These are phyloP conservation scores for Phaseolus lunatus DNA, from an alignment of 306 rosid species.

Conservation along the genomic window DNA sequence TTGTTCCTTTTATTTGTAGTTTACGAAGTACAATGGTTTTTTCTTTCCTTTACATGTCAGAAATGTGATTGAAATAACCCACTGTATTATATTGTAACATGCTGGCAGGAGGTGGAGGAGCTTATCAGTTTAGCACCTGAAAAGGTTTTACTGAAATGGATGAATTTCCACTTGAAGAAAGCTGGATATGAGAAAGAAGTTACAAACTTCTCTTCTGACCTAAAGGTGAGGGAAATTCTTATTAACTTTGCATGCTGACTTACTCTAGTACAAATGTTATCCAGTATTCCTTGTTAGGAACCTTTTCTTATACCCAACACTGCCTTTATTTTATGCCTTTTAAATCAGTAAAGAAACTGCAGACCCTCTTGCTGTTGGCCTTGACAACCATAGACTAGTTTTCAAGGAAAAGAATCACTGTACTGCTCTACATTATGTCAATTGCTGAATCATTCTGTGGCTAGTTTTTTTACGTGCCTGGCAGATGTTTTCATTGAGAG, in stretches of 20 bases:
- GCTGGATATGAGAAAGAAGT: constrained; percentile 94
- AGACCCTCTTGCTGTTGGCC: constrained; percentile 33
- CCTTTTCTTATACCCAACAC: constrained; percentile 4
- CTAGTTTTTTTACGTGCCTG: constrained; percentile 19
- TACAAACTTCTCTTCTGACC: constrained; percentile 94
- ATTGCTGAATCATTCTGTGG: constrained; percentile 22
- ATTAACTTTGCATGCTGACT: constrained; percentile 35
- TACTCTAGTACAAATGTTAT: constrained; percentile 6
- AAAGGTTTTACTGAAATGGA: constrained; percentile 95
- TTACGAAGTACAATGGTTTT: constrained; percentile 33
- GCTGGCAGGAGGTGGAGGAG: constrained; percentile 95
- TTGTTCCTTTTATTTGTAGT: constrained; percentile 27
- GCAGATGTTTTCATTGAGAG: constrained; percentile 4
- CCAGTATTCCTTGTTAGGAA: constrained; percentile 16
- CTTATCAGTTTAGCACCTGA: constrained; percentile 94
- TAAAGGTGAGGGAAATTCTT: constrained; percentile 70
- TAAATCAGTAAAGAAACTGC: constrained; percentile 30
- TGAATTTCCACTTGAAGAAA: constrained; percentile 96
- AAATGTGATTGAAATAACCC: constrained; percentile 11
- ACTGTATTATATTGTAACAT: constrained; percentile 33
- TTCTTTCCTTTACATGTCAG: constrained; percentile 27
- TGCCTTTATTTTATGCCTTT: constrained; percentile 10
- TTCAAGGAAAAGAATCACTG: constrained; percentile 34
- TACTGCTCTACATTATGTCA: constrained; percentile 25
- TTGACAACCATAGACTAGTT: constrained; percentile 17